phyloP scores from a whole-genome alignment of 2,329 filamentous ascomycete species.

The Didymosphaeria variabile region DNA sequence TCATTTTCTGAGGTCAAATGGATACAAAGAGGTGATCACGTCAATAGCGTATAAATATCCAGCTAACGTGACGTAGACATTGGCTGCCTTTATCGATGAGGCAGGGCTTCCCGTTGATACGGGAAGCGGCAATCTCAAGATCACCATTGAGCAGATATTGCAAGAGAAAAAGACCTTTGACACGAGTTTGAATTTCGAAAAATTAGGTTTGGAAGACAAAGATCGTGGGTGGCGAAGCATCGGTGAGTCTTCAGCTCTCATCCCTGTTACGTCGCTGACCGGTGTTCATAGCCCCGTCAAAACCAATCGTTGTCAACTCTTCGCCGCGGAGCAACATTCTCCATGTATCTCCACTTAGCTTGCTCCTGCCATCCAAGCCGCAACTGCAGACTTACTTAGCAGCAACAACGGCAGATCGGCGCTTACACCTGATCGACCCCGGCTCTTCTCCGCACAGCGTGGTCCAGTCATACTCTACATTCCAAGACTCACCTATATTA shows the following conservation, averaged over 20 bases:
- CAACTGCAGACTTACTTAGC: constrained; percentile 37
- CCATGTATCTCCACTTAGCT: constrained; percentile 55
- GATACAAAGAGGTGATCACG: constrained; percentile 51
- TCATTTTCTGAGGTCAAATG: constrained; percentile 51
- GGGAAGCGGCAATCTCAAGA: constrained; percentile 54
- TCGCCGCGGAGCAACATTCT: constrained; percentile 63
- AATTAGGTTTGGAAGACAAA: constrained; percentile 57
- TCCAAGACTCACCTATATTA: constrained; percentile 64
- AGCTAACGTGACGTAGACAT: constrained; percentile 53
- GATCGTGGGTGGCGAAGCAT: constrained; percentile 57
- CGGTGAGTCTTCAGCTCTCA: constrained; percentile 45
- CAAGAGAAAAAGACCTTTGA: constrained; percentile 69
- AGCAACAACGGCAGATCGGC: constrained; percentile 50
- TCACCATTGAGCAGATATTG: constrained; percentile 68
- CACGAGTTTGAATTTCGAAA: constrained; percentile 64
- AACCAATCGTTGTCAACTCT: constrained; percentile 52
- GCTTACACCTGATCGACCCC: constrained; percentile 58
- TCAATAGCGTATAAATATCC: constrained; percentile 8
- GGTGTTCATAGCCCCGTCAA: constrained; percentile 55
- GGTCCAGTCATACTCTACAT: constrained; percentile 46
- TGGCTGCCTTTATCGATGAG: constrained; percentile 66
- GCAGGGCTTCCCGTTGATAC: constrained; percentile 62
- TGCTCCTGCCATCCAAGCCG: constrained; percentile 33
- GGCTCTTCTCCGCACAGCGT: constrained; percentile 43
- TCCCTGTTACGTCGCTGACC: constrained; percentile 14